Percentiles rank a stretch among this genome's conserved stretches.
These are phyloP conservation scores for Pythium diclinum DNA, from an alignment of 352 stramenopile species.

Conservation along the genomic window DNA sequence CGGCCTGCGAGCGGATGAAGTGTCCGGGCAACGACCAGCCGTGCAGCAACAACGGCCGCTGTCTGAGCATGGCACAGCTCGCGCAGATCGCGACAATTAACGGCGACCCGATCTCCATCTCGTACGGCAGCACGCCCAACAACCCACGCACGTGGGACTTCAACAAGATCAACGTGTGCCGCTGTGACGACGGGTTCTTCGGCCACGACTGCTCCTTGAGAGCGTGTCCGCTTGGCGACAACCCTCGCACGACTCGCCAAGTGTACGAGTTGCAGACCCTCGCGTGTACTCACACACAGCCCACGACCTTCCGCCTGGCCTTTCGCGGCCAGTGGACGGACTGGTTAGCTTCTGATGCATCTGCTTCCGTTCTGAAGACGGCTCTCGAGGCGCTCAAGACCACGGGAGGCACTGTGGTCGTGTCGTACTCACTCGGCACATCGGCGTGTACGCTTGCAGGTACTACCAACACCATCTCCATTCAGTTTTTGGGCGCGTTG, in stretches of 20 bases:
- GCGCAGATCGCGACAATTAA: conserved; percentile 45
- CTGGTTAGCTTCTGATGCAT: conserved; percentile 40
- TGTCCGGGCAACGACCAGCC: conserved; percentile 51
- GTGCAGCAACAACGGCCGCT: conserved; percentile 66
- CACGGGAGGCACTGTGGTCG: conserved; percentile 36
- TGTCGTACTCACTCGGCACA: conserved; percentile 51
- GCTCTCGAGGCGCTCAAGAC: conserved; percentile 42
- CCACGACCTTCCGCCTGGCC: conserved; percentile 52
- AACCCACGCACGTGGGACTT: conserved; percentile 79
- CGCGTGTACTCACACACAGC: conserved; percentile 38
- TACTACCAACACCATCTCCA: conserved; percentile 48
- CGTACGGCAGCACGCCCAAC: conserved; percentile 71
- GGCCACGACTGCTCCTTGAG: conserved; percentile 82
- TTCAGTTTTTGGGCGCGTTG: conserved; percentile 56
- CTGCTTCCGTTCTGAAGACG: conserved; percentile 33
- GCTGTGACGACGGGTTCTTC: conserved; percentile 81
- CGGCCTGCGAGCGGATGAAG: conserved; percentile 64
- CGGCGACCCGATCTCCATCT: conserved; percentile 48
- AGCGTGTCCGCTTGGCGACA: conserved; percentile 59
- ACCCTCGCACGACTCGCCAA: conserved; percentile 65
- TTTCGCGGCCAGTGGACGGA: conserved; percentile 51
- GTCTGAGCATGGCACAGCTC: conserved; percentile 63
- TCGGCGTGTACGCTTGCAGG: conserved; percentile 46
- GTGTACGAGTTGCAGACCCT: conserved; percentile 62
- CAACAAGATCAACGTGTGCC: conserved; percentile 86